Evolutionary conservation across 2,329 filamentous ascomycete genomes (phyloP).

Genomic region (Pyrenochaeta sp.): DNA sequence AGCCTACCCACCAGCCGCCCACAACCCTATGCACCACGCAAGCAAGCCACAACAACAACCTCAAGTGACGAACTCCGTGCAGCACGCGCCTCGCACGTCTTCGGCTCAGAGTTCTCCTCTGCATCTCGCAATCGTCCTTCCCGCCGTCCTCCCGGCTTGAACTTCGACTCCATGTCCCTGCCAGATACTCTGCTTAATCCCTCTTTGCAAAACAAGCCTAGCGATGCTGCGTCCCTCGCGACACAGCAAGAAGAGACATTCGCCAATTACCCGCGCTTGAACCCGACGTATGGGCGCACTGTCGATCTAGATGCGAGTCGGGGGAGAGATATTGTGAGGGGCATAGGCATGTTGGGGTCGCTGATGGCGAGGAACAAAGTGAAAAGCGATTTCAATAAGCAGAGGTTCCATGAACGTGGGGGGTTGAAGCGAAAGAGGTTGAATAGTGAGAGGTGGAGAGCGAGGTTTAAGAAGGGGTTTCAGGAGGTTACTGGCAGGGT

Average conservation of each 20-base stretch:
- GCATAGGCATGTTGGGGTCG: conserved; percentile 54
- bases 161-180: conserved; percentile 32
- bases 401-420: conserved; percentile 77
- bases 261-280: conserved; percentile 44
- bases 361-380: conserved; percentile 66
- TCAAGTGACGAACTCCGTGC: conserved; percentile 11
- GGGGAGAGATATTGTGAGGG: conserved; percentile 58
- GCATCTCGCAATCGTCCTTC: conserved; percentile 1
- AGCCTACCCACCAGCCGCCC: conserved; percentile 11
- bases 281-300: conserved; percentile 52
- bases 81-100: conserved; percentile 17
- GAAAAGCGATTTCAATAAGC: conserved; percentile 61
- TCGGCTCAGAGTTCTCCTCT: conserved; percentile 30
- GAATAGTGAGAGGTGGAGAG: conserved; percentile 72
- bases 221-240: conserved; percentile 17
- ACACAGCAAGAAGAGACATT: conserved; percentile 31
- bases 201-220: conserved; percentile 27
- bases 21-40: conserved; percentile 3
- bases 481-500: conserved; percentile 70
- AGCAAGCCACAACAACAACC: not conserved
- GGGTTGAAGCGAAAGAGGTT: conserved; percentile 82
- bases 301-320: conserved; percentile 45
- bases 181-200: conserved; percentile 23
- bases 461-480: conserved; percentile 74
- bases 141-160: conserved; percentile 10